Evolutionary conservation across 345 rosid genomes (phyloP), one percentile per base, ranked within the genome.

Genomic region (Mangifera indica): DNA sequence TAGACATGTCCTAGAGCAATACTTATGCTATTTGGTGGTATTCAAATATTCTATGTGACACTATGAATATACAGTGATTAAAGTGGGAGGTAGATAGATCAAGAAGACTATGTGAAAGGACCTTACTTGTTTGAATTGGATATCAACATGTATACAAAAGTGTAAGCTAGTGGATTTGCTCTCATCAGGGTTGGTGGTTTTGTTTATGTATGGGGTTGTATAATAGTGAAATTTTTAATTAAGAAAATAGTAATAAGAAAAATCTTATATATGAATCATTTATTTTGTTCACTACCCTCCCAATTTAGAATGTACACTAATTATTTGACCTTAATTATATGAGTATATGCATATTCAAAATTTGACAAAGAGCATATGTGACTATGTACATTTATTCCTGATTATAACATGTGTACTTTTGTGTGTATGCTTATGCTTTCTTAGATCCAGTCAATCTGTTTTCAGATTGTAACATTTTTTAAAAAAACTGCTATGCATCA

Each of bases 401-500:
- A 26, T 26, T 60, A 29, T 7, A 15, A 44, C 11, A 32, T 29
- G 34, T 18, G 7, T 60, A 18, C 32, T 13, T 3, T 21, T 59
- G 42, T 17, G 63, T 3, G 63, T 17, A n/a, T 60, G 10, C 26
- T 26, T 60, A 20, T 29, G 63, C 0, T 26, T 42, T 15, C 40
- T 60, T 7, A 60, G 34, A 17, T 60, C 42, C 44, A 60, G 6
- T 32, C 10, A 9, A 12, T 60, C 29, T 60, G 12, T 29, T 60
- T 60, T 60, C 63, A 14, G 37, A 32, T 60, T 60, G 29, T 60
- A 32, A 29, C 63, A 15, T 60, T 57, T 60, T 60, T 21, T 32
- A 2, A 37, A 37, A 37, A 18, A 10, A 52, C 21, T 52, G 56
- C 18, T 17, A 52, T 55, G 3, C 59, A 55, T 1, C 62, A 24